These are phyloP conservation scores for Pseudocercospora ulei DNA, from an alignment of 2,329 filamentous ascomycete species.

Conservation along the genomic window DNA sequence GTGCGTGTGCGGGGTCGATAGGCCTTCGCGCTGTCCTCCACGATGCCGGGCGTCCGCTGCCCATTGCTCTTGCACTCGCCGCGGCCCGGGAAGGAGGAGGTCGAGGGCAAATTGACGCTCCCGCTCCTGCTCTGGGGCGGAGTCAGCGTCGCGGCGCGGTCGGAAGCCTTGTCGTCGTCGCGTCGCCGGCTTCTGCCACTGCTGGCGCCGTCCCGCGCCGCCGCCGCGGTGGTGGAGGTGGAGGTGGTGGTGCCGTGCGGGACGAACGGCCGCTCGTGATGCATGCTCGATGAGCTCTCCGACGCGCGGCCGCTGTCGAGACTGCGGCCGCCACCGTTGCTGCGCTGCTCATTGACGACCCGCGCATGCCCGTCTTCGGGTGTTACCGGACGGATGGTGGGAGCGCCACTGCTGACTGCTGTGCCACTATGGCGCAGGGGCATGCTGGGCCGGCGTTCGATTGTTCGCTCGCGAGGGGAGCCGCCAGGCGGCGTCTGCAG, in stretches of 20 bases:
- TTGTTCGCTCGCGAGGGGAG: conserved; percentile 10
- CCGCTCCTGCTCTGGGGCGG: conserved; percentile 26
- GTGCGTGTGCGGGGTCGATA: conserved; percentile 44
- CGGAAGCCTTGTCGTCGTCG: conserved; percentile 11
- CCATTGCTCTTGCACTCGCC: conserved; percentile 27
- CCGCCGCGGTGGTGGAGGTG: conserved; percentile 24
- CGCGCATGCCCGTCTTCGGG: conserved; percentile 43
- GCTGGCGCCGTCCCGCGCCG: conserved; percentile 17
- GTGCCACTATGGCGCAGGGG: conserved; percentile 22
- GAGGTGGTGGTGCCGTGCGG: conserved; percentile 29
- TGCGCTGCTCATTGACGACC: conserved; percentile 13
- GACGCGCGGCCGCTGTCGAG: conserved; percentile 18
- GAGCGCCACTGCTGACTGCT: conserved; percentile 18
- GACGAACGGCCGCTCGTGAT: conserved; percentile 29
- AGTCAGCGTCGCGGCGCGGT: conserved; percentile 18
- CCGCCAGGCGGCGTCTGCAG: conserved; percentile 12
- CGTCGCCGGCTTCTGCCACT: conserved; percentile 20
- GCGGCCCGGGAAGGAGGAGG: conserved; percentile 21
- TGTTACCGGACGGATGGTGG: conserved; percentile 53
- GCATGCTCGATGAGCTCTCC: conserved; percentile 26
- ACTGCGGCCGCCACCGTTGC: conserved; percentile 6
- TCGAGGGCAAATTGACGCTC: conserved; percentile 18
- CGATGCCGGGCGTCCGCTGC: conserved; percentile 20
- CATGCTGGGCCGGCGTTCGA: conserved; percentile 21
- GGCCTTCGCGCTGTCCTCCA: conserved; percentile 17